Evolutionary conservation across 1,139 yeast species (phyloP), one percentile per base, ranked within the genome.

Genomic region (Saccharomyces hybrid): DNA sequence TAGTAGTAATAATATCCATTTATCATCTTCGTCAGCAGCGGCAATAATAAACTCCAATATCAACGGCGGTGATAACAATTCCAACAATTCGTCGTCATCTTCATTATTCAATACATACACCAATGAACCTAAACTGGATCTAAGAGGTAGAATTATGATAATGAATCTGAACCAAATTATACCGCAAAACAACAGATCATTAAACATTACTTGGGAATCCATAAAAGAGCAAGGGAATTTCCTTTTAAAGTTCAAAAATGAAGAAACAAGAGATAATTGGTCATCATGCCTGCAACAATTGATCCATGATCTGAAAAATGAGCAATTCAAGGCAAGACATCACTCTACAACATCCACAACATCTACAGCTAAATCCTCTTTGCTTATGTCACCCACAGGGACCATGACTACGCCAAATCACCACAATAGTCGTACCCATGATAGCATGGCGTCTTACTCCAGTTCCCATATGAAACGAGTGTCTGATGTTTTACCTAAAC

Each of bases 121-220:
- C n/a, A 42, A 58, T 9, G 62, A 66, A 14, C 60, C 70, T 6
- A 69, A 67, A 72, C 71, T 83, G 47, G 88, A 83, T 62, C 71
- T 84, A 55, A 81, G 83, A 65, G 88, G 89, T 6, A 71, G 88
- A 56, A 86, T 84, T n/a, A 83, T 84, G 71, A 82, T 83, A 54
- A 80, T 80, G 63, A 86, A 83, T 62, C 79, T 84, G 55, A 81
- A 81, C 65, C 82, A 79, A 67, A 79, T 83, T 44, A 74, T 65
- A 26, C 71, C 76, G n/a, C 66, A 75, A 34, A 66, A 62, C 26
- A 58, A 67, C 61, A 81, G 84, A 64, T 79, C 82, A 7, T 73
- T 86, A 62, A 80, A 84, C 49, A 79, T 86, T 9, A 79, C 88
- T n/a, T 86, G 93, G 93, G 81, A 84, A 28, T 90, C 93, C 1